Conservation (phyloP, 345 rosid species). For the Durio zibethinus region DNA sequence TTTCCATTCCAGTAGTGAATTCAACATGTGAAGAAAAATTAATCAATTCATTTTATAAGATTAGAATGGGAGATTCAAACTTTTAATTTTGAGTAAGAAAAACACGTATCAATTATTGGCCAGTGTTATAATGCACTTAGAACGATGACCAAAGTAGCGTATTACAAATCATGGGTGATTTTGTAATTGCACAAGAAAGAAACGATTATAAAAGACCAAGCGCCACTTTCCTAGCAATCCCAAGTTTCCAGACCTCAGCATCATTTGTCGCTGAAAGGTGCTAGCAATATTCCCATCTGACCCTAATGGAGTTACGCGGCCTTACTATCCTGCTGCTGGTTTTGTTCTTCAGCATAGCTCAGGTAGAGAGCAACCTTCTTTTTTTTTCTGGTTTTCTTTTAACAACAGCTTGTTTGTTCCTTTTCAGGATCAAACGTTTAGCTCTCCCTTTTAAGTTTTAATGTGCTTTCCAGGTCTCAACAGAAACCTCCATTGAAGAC, state of each 20-base stretch:
- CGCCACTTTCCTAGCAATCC: not conserved
- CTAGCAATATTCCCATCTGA: not conserved
- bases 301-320: constrained; percentile 19
- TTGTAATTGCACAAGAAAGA: constrained; percentile 7
- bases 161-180: constrained; percentile 4
- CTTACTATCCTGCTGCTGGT: constrained; percentile 22
- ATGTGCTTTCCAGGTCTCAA: constrained; percentile 37
- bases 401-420: not conserved
- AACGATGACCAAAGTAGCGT: no score
- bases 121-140: no score
- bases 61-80: not conserved
- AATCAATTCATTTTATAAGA: not conserved
- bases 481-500: constrained; percentile 27
- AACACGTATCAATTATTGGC: no score
- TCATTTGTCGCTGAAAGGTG: not conserved
- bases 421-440: not conserved
- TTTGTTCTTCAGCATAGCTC: constrained; percentile 30
- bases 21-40: not conserved
- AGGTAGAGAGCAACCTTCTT: constrained; percentile 14
- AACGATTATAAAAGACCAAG: constrained; percentile 10
- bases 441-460: not conserved
- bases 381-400: not conserved
- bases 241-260: not conserved
- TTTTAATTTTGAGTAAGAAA: no score
- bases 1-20: not conserved